Base-by-base conservation (phyloP, 2,329 filamentous ascomycete genomes). In the Alternaria sp. region DNA sequence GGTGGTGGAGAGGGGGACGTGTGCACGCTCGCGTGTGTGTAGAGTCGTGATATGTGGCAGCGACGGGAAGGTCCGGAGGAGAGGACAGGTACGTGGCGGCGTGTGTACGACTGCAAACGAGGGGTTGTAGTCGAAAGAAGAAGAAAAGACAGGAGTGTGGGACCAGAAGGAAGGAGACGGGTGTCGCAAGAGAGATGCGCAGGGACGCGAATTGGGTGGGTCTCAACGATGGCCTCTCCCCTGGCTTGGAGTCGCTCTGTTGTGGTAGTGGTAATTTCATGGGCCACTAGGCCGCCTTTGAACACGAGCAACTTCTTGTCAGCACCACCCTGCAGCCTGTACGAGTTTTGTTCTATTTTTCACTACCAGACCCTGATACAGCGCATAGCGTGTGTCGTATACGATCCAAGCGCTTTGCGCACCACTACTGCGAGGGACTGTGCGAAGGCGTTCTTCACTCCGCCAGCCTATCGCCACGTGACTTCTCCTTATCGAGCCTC, bases 121-220 rank as follows among this genome's bases (percentile, higher is more conserved):
- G 51, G 56, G 25, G 30, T 25, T 41, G 38, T 20, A 44, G 48
- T 44, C 25, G 44, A 58, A 56, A 49, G 58, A 65, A 60, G 64
- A 51, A 63, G 59, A 67, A 65, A 68, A 59, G 59, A 68, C 62
- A 69, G 58, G 59, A 64, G 34, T 49, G 53, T 52, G 54, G 61
- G 54, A 60, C 62, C 38, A 55, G 57, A 58, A 60, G 59, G 57
- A 57, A 63, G 65, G 63, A 66, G 66, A 66, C 59, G 66, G 68
- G 63, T 48, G 62, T 64, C 55, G 55, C 60, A 54, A 60, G 65
- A 57, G 53, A 63, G 59, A 64, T 65, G 72, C 69, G 71, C 68
- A 74, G 68, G 71, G 72, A 74, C 71, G 64, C 62, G 61, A 70
- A 62, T 64, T 61, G 60, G 63, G 61, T 71, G 68, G 60, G 65